Conservation (phyloP, 1,284 basidiomycete species). For the Ganoderma leucocontextum region DNA sequence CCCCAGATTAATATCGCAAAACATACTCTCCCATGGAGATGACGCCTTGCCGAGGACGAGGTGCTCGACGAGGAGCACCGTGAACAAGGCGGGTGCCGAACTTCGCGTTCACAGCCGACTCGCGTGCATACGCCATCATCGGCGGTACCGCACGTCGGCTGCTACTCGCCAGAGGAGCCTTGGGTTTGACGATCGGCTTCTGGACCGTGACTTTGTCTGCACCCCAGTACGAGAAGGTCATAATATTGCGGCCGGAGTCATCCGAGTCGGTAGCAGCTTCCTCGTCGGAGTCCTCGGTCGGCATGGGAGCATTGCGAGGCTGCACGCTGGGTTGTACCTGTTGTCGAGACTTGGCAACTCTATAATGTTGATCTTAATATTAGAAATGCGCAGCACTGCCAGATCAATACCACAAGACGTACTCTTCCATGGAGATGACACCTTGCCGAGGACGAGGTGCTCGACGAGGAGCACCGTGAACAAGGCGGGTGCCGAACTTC, state of each 20-base stretch:
- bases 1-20: conserved; percentile 1
- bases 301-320: conserved; percentile 75
- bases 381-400: conserved; percentile 16
- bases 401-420: conserved; percentile 42
- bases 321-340: conserved; percentile 64
- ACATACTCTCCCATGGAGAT: conserved; percentile 41
- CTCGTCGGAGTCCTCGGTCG: conserved; percentile 62
- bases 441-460: conserved; percentile 5
- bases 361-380: conserved; percentile 41
- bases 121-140: conserved; percentile 69
- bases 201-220: conserved; percentile 87
- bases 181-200: conserved; percentile 71
- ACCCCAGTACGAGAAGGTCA: conserved; percentile 92
- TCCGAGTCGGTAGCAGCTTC: conserved; percentile 64
- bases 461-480: conserved; percentile 60
- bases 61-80: conserved; percentile 51
- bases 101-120: conserved; percentile 86
- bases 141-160: conserved; percentile 55
- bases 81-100: conserved; percentile 80
- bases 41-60: too few species aligned
- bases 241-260: conserved; percentile 88
- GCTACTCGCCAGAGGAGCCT: conserved; percentile 46
- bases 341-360: conserved; percentile 73
- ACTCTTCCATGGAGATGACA: too few species aligned
- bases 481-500: conserved; percentile 81